Evolutionary conservation across 2,329 filamentous ascomycete genomes (phyloP).

Genomic region (Clonostachys chloroleuca): DNA sequence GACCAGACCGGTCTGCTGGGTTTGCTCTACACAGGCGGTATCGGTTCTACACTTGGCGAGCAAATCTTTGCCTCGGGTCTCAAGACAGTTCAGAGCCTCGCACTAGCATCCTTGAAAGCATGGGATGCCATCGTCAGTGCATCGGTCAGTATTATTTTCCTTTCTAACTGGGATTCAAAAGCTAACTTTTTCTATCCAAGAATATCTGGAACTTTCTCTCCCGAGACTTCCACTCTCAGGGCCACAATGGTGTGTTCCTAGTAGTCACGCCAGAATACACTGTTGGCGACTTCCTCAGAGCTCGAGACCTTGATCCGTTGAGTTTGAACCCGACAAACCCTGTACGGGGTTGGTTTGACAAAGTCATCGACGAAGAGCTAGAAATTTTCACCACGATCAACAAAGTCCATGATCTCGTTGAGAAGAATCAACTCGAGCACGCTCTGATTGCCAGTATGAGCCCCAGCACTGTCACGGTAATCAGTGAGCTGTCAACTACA

Average conservation of each 20-base stretch:
- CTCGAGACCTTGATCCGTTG: not conserved
- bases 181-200: not conserved
- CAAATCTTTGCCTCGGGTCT: slow-evolving; percentile 1
- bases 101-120: not conserved
- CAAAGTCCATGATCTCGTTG: too few species aligned
- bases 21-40: not conserved
- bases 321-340: not conserved
- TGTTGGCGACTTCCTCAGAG: not conserved
- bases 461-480: not conserved
- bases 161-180: not conserved
- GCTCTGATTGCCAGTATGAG: too few species aligned
- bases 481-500: not conserved
- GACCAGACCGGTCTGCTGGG: not conserved
- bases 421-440: too few species aligned
- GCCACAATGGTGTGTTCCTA: slow-evolving; percentile 1
- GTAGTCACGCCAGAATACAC: slow-evolving; percentile 4
- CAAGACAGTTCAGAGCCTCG: not conserved
- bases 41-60: not conserved
- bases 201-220: slow-evolving; percentile 1
- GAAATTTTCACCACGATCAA: not conserved
- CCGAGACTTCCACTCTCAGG: not conserved
- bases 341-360: not conserved
- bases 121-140: not conserved
- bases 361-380: not conserved
- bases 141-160: not conserved